These are phyloP conservation scores for Naumovozyma castellii DNA, from an alignment of 805 yeast genomes.

Conservation along the genomic window DNA sequence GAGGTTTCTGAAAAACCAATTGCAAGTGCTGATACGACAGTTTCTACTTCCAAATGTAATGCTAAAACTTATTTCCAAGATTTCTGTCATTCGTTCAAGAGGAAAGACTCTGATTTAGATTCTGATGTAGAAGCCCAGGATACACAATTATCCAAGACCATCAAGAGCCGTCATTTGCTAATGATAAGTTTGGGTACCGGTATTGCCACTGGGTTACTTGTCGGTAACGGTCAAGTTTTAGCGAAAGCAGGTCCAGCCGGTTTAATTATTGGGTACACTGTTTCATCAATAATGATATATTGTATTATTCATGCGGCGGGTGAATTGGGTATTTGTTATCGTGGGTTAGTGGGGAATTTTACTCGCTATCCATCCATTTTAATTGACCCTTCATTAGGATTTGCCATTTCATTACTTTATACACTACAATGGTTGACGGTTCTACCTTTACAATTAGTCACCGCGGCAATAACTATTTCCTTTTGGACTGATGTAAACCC, in stretches of 20 bases:
- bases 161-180: constrained; percentile 14
- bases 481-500: constrained; percentile 34
- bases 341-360: constrained; percentile 51
- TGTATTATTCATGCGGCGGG: constrained; percentile 50
- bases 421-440: constrained; percentile 47
- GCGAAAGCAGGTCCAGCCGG: constrained; percentile 37
- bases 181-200: constrained; percentile 66
- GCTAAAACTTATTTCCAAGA: not conserved
- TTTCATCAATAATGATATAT: constrained; percentile 48
- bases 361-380: constrained; percentile 45
- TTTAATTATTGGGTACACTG: constrained; percentile 42
- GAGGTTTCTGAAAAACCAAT: not conserved
- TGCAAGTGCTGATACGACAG: not conserved
- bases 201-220: constrained; percentile 63
- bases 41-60: not conserved
- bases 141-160: constrained; percentile 4
- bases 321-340: constrained; percentile 51
- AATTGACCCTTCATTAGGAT: constrained; percentile 50
- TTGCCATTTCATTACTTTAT: constrained; percentile 53
- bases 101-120: not conserved
- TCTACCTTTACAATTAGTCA: constrained; percentile 46
- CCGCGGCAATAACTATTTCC: constrained; percentile 43
- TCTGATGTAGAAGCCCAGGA: constrained; percentile 2
- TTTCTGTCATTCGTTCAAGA: constrained; percentile 4
- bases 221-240: constrained; percentile 43